Evolutionary conservation across 139 green algal genomes (phyloP).

Genomic region (Chlamydomonas sp.): DNA sequence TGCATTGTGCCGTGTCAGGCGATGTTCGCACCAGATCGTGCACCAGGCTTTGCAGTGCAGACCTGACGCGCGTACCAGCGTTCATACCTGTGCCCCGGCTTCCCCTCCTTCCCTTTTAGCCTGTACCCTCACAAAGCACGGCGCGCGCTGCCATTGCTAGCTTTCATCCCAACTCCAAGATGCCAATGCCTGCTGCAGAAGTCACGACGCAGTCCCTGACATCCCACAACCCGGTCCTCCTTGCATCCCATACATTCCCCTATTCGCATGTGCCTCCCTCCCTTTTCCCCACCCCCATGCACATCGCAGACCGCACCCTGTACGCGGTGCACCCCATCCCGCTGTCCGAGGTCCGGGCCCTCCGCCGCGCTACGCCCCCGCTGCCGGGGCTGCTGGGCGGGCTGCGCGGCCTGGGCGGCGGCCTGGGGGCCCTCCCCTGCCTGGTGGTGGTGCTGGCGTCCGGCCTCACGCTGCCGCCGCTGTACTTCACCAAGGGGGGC

Average conservation of each 20-base stretch:
- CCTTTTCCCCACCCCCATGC: neutral
- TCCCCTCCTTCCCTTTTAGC: too few relatives aligned
- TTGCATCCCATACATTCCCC: neutral
- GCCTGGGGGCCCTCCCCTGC: constrained; percentile 70
- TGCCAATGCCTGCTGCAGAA: too few relatives aligned
- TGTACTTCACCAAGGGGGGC: constrained; percentile 80
- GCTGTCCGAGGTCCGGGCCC: constrained; percentile 80
- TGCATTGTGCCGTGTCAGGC: too few relatives aligned
- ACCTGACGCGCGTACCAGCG: too few relatives aligned
- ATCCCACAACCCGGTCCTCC: too few relatives aligned
- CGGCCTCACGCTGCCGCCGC: constrained; percentile 80
- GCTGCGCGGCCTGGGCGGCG: neutral
- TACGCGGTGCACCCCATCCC: constrained; percentile 85
- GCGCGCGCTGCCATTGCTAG: too few relatives aligned
- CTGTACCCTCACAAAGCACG: too few relatives aligned
- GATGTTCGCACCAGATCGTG: too few relatives aligned
- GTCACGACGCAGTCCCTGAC: too few relatives aligned
- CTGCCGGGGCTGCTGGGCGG: constrained; percentile 27
- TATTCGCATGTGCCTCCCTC: neutral
- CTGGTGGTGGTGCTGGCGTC: constrained; percentile 79
- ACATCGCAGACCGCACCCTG: constrained; percentile 56
- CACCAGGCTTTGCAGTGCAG: too few relatives aligned
- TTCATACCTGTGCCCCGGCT: too few relatives aligned
- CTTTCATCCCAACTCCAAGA: too few relatives aligned
- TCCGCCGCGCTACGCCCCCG: constrained; percentile 74